phyloP scores from a whole-genome alignment of 2,329 filamentous ascomycete species.

The Penicillium vulpinum region DNA sequence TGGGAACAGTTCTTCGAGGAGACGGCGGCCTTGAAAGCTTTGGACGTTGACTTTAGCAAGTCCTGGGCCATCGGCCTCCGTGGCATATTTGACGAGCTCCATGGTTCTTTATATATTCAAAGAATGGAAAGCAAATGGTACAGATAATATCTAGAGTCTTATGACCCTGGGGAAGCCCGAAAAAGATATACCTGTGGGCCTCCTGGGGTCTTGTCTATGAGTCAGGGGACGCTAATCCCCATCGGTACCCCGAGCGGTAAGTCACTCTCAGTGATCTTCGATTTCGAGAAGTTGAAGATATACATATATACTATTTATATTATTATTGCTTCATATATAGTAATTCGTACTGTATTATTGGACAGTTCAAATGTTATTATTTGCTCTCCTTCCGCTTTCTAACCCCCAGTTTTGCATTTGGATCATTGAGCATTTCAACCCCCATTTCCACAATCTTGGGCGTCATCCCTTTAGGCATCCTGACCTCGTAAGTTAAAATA shows the following conservation, averaged over 20 bases:
- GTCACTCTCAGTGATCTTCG: neutral
- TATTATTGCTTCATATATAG: neutral
- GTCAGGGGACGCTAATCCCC: neutral
- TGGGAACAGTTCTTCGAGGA: slow-evolving; percentile 43
- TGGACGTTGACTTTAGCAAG: slow-evolving; percentile 49
- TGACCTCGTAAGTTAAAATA: neutral
- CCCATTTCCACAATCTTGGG: neutral
- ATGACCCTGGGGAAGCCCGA: neutral
- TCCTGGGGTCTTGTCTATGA: no score
- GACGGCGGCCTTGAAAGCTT: slow-evolving; percentile 46
- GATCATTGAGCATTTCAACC: neutral
- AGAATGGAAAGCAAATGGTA: neutral
- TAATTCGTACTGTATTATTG: neutral
- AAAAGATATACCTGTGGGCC: no score
- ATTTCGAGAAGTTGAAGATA: neutral
- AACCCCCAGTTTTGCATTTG: neutral
- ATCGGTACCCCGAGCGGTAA: neutral
- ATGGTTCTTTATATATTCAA: neutral
- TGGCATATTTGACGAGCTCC: slow-evolving; percentile 41
- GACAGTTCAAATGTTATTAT: neutral
- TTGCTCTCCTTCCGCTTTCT: neutral
- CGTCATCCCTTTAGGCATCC: neutral
- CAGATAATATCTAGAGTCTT: neutral
- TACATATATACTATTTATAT: neutral
- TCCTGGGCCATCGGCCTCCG: slow-evolving; percentile 41